Evolutionary conservation across 2,329 filamentous ascomycete species (phyloP), one percentile per base, ranked within the genome.

Genomic region (Chaetothyriales sp.): DNA sequence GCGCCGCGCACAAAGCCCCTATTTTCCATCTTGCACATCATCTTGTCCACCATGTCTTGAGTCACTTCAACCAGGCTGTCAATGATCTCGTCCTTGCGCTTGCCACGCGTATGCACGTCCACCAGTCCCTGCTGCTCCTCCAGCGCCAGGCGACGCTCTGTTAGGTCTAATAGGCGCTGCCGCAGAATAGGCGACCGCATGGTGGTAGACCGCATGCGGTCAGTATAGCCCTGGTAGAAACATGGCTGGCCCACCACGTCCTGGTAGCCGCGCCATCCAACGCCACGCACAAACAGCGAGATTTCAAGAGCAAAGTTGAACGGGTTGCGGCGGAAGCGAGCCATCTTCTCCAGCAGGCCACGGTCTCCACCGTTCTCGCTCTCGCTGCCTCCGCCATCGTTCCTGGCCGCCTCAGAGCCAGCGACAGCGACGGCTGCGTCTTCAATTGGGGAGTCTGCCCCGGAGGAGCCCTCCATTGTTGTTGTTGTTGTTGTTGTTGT

Each of bases 1-100:
- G 92, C 90, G 20, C 87, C 81, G 47, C 92, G 76, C 60, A 98
- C 95, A 64, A 97, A 97, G 1, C 80, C 74, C 65, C 89, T 94
- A 73, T 85, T 94, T 69, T 98, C 92, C 77, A 97, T 90, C 70
- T 98, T 98, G 77, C 90, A 97, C 56, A 98, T 95, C 92, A 98
- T 97, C 57, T 84, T 81, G 64, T 95, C 88, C 20, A 89, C 87
- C 77, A 92, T 83, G 58, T 84, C 82, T 57, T 92, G 87, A 3
- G 87, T 85, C 4, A 95, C 83, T 63, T 95, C 82, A 51, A 81
- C 76, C 46, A 98, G 72, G 53, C 83, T 83, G 40, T 75, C 73
- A 63, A 89, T 82, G 51, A 97, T 79, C 61, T 85, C 80, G 51
- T 70, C 72, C 50, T 75, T 78, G 51, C 78, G 72, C 56, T 76